A percentile compares a stretch with the other conserved stretches of the same genome.
These are phyloP conservation scores for Copromyces sp. DNA, from an alignment of 495 filamentous ascomycete genomes.

Conservation along the genomic window DNA sequence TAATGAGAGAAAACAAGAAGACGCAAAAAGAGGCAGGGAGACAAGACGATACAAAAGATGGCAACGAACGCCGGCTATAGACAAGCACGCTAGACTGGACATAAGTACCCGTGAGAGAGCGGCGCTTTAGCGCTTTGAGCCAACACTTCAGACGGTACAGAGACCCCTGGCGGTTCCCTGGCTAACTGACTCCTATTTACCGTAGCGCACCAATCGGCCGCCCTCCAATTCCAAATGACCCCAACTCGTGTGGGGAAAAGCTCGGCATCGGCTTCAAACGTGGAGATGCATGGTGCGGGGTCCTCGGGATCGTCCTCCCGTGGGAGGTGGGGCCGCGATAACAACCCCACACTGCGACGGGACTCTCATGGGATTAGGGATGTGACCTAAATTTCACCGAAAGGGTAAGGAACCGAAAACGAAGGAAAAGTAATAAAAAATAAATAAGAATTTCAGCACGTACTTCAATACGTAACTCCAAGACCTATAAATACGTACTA, in stretches of 20 bases:
- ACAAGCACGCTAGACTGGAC: neutral
- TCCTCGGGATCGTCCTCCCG: neutral
- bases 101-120: neutral
- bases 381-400: too few relatives aligned
- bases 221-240: neutral
- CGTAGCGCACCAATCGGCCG: neutral
- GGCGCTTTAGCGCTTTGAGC: neutral
- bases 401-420: too few relatives aligned
- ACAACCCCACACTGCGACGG: neutral
- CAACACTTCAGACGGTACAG: neutral
- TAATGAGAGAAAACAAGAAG: neutral
- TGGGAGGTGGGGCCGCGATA: neutral
- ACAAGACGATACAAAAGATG: neutral
- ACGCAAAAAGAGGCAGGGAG: neutral
- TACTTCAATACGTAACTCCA: too few relatives aligned
- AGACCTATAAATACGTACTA: too few relatives aligned
- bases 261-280: neutral
- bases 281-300: neutral
- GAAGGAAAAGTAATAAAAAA: too few relatives aligned
- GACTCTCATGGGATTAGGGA: too few relatives aligned
- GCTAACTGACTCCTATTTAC: neutral
- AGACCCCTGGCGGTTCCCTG: neutral
- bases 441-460: too few relatives aligned
- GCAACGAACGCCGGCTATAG: neutral
- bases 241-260: neutral